Evolutionary conservation across 1,284 basidiomycete species (phyloP), one percentile per base, ranked within the genome.

Genomic region (Phlebopus sp.): DNA sequence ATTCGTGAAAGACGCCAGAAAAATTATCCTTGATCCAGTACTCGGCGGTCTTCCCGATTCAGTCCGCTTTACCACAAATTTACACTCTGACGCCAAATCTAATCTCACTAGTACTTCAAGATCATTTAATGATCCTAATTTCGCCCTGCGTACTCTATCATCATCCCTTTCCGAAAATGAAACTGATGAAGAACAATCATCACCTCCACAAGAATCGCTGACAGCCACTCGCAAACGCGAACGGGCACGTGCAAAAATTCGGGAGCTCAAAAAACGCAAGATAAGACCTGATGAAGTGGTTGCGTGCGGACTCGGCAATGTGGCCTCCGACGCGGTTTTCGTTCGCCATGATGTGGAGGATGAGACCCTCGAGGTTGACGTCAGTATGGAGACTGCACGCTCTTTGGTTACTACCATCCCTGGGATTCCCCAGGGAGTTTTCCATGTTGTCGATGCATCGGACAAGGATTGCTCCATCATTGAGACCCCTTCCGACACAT

Each of bases 281-380:
- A 71, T 79, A n/a, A 62, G 54, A 42, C 57, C 53, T 30, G 52
- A 63, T 37, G 31, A 57, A 40, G 48, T 52, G 11, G 40, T 55
- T 10, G 54, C 57, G 25, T 62, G 59, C 42, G 71, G 54, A 2
- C 55, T 59, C 1, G 73, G 25, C 51, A 73, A 53, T 62, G 62
- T 46, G 49, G 56, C 48, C 42, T 58, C 51, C 44, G 54, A 63
- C 44, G 72, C 67, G 3, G 77, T 83, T 25, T 78, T 75, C 52
- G 70, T 83, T 29, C 72, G 79, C 19, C 67, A 71, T 35, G 81
- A 84, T 55, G 57, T 74, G 3, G 78, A 73, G 31, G 82, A 84
- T 49, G 81, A 85, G 59, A 82, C 72, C 52, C 72, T 67, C 36
- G 77, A 81, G 37, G 79, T 84, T 10, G 80, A 84, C 53, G 72